These are phyloP conservation scores for Mrakia blollopis DNA, from an alignment of 768 basidiomycete species.

Conservation along the genomic window DNA sequence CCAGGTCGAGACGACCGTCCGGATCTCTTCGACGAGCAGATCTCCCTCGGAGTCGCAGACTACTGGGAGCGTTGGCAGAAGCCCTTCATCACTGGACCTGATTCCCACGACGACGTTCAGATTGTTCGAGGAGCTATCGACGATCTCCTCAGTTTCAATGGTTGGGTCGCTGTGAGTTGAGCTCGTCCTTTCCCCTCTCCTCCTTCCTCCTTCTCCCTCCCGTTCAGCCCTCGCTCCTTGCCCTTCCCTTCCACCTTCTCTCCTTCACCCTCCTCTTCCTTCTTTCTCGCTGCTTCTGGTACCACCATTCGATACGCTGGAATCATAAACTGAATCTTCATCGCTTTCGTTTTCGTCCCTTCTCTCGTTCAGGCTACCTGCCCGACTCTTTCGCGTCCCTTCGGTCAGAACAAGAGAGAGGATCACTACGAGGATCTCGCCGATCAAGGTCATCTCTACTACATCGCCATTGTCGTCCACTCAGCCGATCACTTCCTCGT, in stretches of 20 bases:
- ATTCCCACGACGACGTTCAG: conserved; percentile 83
- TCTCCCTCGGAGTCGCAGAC: conserved; percentile 71
- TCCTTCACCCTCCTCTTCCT: neutral
- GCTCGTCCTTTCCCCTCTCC: neutral
- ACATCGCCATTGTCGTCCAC: conserved; percentile 89
- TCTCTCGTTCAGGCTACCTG: conserved; percentile 58
- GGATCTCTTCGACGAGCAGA: conserved; percentile 71
- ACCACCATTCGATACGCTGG: neutral
- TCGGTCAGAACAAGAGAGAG: conserved; percentile 76
- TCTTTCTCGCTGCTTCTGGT: neutral
- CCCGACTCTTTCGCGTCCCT: conserved; percentile 87
- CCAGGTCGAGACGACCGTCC: conserved; percentile 69
- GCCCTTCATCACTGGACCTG: conserved; percentile 77
- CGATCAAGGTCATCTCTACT: conserved; percentile 78
- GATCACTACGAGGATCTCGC: conserved; percentile 86
- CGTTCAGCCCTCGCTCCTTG: neutral
- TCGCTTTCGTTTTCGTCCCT: neutral
- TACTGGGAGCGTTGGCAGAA: conserved; percentile 91
- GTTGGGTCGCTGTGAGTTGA: conserved; percentile 71
- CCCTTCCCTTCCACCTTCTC: neutral
- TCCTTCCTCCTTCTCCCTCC: neutral
- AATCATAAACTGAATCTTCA: neutral
- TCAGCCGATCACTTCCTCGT: conserved; percentile 98
- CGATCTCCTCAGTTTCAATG: conserved; percentile 88
- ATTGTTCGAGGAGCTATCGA: conserved; percentile 84